Evolutionary conservation across 768 basidiomycete genomes (phyloP), one percentile per base, ranked within the genome.

Genomic region (Vararia minispora): DNA sequence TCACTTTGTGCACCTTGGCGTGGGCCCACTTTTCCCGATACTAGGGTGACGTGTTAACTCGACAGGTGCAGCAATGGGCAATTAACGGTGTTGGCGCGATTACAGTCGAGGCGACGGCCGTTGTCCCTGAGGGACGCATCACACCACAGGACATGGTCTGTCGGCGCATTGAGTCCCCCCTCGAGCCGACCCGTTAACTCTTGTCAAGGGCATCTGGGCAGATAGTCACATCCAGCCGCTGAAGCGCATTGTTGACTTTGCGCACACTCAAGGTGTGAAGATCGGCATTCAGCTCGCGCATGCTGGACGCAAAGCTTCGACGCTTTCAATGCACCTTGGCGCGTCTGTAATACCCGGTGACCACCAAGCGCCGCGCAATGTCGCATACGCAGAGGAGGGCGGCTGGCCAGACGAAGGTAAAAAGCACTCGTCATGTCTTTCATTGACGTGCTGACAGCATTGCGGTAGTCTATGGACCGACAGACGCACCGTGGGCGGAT

Each of bases 211-310:
- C 5, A 50, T 83, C 38, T 83, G 80, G 79, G 56, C 63, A 17
- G 80, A 79, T 42, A 60, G 61, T 2, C 81, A 83, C 27, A 65
- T 59, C 45, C 62, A 55, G 12, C 47, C 57, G 2, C 51, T 71
- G 28, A 61, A 65, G 41, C 55, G 68, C 26, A 63, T 86, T 46
- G 70, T 76, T 50, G 71, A 78, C 41, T 82, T 83, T 38, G 78
- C 78, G n/a, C 78, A 82, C 51, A 71, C 74, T 1, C 77, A 79
- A 47, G 70, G 65, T 33, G 74, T 79, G 51, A 75, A 76, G 34
- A 69, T 86, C 16, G 84, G 64, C 7, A 76, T 86, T 39, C 86
- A 88, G 54, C 68, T 87, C 13, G 76, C 69, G 0, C 84, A 88
- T 45, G 79, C 81, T 0, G 84, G 85, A 0, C 65, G 83, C n/a